Conservation (phyloP, 805 yeast species). For the Wickerhamomyces strasburgensis region DNA sequence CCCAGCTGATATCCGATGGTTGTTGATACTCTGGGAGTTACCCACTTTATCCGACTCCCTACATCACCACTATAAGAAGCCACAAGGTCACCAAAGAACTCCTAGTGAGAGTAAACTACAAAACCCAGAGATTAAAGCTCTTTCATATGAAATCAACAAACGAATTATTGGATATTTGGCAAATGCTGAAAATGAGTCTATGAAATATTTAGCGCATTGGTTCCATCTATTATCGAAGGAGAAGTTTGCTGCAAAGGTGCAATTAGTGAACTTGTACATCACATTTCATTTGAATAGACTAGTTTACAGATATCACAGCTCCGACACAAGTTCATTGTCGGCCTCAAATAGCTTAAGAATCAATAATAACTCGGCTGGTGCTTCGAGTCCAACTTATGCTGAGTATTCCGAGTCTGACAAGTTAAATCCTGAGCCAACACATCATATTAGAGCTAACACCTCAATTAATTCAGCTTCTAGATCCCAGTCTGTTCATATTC, state of each 20-base stretch:
- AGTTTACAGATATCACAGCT: constrained; percentile 25
- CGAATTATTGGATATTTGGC: constrained; percentile 66
- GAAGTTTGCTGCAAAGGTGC: constrained; percentile 50
- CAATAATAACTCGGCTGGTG: neutral
- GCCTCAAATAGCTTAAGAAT: neutral
- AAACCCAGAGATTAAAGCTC: constrained; percentile 46
- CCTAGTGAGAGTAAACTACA: constrained; percentile 20
- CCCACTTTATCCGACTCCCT: constrained; percentile 55
- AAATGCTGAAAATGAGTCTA: constrained; percentile 35
- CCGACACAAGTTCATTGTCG: neutral
- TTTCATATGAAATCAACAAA: constrained; percentile 67
- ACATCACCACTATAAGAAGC: constrained; percentile 23
- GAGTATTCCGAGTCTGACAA: constrained; percentile 7
- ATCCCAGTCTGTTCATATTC: constrained; percentile 4
- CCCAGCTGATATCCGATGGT: constrained; percentile 48
- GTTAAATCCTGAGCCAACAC: constrained; percentile 3
- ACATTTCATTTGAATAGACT: constrained; percentile 67
- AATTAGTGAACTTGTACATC: constrained; percentile 67
- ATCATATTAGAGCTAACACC: no score
- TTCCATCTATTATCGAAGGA: constrained; percentile 39
- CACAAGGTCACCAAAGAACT: neutral
- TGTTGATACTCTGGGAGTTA: constrained; percentile 61
- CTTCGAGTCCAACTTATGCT: constrained; percentile 4
- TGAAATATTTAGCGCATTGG: constrained; percentile 51
- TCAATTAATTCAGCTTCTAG: no score